These are phyloP conservation scores for Phytopythium boreale DNA, from an alignment of 352 stramenopile species.

Conservation along the genomic window DNA sequence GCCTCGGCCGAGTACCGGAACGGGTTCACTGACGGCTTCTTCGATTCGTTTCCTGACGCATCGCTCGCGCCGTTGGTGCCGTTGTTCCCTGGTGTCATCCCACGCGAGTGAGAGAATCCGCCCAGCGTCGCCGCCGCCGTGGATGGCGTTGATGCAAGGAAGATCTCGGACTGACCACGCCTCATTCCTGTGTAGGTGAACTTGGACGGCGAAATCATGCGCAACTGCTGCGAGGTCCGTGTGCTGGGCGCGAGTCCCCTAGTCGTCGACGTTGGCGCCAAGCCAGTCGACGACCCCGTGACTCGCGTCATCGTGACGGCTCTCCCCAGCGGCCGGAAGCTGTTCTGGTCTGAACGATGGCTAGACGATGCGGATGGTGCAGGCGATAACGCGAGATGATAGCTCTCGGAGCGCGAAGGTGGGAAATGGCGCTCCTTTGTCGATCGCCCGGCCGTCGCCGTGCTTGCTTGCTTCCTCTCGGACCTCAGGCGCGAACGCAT, in stretches of 20 bases:
- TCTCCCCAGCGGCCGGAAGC: constrained; percentile 25
- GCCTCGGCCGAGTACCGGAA: constrained; percentile 47
- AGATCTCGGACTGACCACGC: constrained; percentile 35
- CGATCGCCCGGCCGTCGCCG: background rate
- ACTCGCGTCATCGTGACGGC: constrained; percentile 30
- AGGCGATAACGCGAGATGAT: background rate
- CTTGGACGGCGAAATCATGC: constrained; percentile 20
- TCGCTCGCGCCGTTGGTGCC: background rate
- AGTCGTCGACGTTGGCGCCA: constrained; percentile 10
- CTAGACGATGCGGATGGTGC: background rate
- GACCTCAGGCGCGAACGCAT: background rate
- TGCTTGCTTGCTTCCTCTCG: background rate
- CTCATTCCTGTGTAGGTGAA: constrained; percentile 13
- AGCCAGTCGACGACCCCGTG: constrained; percentile 8
- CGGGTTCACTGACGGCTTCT: constrained; percentile 30
- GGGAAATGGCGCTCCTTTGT: background rate
- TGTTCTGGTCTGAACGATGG: background rate
- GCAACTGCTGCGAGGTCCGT: constrained; percentile 11
- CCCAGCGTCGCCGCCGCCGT: background rate
- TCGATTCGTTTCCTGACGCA: constrained; percentile 5
- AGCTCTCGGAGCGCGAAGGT: background rate
- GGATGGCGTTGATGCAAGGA: constrained; percentile 4
- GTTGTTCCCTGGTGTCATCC: background rate
- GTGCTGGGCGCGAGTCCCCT: constrained; percentile 12
- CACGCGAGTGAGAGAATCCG: background rate